Evolutionary conservation across 257 asterid genomes (phyloP).

Genomic region (Osmanthus fragrans): DNA sequence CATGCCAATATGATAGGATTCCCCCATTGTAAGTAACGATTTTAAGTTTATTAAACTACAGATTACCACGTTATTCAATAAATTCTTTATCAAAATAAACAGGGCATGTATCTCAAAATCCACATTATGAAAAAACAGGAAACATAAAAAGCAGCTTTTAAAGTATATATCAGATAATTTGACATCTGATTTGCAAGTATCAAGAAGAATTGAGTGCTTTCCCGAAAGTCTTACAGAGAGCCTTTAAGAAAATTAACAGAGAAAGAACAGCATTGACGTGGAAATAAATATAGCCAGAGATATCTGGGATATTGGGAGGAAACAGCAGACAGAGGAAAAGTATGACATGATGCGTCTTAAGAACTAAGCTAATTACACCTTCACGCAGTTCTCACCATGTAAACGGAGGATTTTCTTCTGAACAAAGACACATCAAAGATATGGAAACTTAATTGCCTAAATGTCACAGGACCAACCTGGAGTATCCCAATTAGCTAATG

Average conservation of each 20-base stretch:
- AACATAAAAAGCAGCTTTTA: not conserved
- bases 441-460: not conserved
- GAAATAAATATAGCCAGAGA: not conserved
- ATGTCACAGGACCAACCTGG: not conserved
- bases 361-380: not conserved
- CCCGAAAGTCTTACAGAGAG: not conserved
- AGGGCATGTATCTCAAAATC: not conserved
- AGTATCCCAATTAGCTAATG: not conserved
- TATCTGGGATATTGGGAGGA: not conserved
- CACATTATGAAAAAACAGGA: not conserved
- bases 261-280: too few species aligned
- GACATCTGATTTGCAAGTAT: not conserved
- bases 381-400: not conserved
- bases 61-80: not conserved
- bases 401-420: not conserved
- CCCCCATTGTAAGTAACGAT: not conserved
- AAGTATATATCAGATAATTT: not conserved
- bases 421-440: not conserved
- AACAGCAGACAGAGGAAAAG: not conserved
- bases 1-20: not conserved
- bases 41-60: not conserved
- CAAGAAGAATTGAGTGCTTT: not conserved
- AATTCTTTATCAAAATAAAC: not conserved
- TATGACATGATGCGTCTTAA: not conserved
- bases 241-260: not conserved